Percentiles rank a stretch among this genome's conserved stretches.
These are phyloP conservation scores for Eucalyptus microcorys DNA, from an alignment of 345 rosid genomes.

Conservation along the genomic window DNA sequence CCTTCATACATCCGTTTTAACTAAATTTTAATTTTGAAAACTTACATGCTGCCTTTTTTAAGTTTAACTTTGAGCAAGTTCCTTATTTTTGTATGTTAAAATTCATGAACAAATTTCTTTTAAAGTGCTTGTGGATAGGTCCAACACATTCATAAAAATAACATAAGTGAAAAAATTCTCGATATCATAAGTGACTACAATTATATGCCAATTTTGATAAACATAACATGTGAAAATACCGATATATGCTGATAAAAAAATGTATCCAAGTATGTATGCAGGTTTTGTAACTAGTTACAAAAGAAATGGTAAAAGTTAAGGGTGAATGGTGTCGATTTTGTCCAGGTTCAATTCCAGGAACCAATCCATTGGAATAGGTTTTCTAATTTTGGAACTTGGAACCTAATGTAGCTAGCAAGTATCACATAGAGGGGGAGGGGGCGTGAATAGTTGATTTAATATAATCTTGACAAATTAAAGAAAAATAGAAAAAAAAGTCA, in stretches of 20 bases:
- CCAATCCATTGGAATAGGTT: too few species aligned
- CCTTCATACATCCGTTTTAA: not conserved
- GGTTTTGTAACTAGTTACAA: not conserved
- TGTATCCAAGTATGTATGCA: not conserved
- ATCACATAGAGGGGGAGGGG: too few species aligned
- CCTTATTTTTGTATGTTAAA: not conserved
- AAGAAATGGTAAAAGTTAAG: not conserved
- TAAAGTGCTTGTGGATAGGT: not conserved
- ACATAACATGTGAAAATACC: not conserved
- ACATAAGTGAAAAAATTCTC: not conserved
- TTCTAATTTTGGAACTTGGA: too few species aligned
- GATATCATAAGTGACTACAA: not conserved
- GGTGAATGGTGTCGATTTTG: too few species aligned
- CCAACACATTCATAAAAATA: not conserved
- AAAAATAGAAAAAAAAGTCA: too few species aligned
- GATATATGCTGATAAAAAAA: not conserved
- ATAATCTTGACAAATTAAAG: too few species aligned
- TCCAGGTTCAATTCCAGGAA: too few species aligned
- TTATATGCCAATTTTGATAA: not conserved
- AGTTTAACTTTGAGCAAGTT: not conserved
- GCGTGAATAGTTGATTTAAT: too few species aligned
- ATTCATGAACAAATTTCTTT: not conserved
- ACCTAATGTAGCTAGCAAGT: too few species aligned
- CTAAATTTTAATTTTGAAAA: not conserved
- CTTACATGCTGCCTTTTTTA: not conserved